Base-by-base conservation (phyloP, 495 filamentous ascomycete genomes). In the Talaromyces borbonicus region DNA sequence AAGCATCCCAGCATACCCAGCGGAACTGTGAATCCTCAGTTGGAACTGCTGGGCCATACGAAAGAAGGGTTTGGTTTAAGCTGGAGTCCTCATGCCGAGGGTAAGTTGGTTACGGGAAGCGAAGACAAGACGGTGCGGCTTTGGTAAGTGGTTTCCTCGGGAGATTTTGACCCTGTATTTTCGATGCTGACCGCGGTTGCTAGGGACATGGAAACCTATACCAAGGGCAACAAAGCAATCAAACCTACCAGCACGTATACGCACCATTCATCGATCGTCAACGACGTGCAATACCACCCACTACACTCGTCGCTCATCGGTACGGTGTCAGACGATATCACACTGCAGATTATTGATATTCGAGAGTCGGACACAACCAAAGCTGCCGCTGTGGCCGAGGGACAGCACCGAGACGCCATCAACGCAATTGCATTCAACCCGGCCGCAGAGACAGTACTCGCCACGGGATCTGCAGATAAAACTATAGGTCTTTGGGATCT, bases 401-500 rank as follows among this genome's bases (percentile, higher is more conserved):
- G 81, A 16, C 77, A 77, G 43, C 92, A 99, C 57, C 73, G 71
- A 16, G 93, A 97, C 59, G 90, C 90, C 16, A 89, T 99, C 56
- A 99, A 99, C 62, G 84, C 85, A 8, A 71, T 97, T 26, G 80
- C 93, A 5, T 99, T 95, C 66, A 95, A 95, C 60, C 89, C 88
- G 0, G 83, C 80, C 2, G 80, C 80, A 3, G 90, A 99, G 53
- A 85, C 80, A 24, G 69, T 95, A 39, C 65, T 97, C 35, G 92
- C 90, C 3, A 97, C 92, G 1, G 92, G 85, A 3, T 96, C 90
- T 30, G 88, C 84, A 0, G 92, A 99, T 55, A 94, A 94, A 62
- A 87, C 86, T 0, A 89, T 99, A 53, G 90, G 84, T 11, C 71
- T 97, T 25, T 99, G 92, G 89, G 92, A 99, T 65, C 65, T 99